Percentiles rank a stretch among this genome's conserved stretches.
These are phyloP conservation scores for Cenchrus americanus DNA, from an alignment of 176 grass and related monocot species.

Conservation along the genomic window DNA sequence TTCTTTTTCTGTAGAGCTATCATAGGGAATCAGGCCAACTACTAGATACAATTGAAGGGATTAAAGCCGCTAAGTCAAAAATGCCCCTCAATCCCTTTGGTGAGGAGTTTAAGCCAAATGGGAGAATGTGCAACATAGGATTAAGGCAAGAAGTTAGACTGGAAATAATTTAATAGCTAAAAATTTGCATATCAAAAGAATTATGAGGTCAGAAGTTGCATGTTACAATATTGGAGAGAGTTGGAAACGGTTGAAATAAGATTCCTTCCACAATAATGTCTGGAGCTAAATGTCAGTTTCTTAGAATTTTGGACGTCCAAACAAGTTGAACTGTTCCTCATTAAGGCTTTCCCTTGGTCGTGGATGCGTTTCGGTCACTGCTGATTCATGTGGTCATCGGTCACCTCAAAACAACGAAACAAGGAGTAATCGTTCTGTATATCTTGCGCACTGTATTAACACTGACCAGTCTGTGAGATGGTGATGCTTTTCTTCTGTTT, in stretches of 20 bases:
- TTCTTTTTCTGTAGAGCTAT: no score
- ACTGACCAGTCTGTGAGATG: neutral
- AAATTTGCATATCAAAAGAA: neutral
- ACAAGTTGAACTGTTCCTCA: conserved; percentile 14
- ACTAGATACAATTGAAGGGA: no score
- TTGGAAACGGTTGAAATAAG: neutral
- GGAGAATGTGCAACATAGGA: no score
- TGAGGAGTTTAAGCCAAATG: no score
- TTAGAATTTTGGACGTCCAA: conserved; percentile 7
- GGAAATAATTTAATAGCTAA: neutral
- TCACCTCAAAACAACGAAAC: neutral
- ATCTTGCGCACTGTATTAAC: neutral
- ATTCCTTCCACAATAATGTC: neutral
- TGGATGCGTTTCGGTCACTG: neutral
- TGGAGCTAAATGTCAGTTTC: neutral
- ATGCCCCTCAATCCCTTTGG: no score
- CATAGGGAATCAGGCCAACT: no score
- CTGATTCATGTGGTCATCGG: neutral
- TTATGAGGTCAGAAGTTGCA: neutral
- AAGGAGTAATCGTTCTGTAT: neutral
- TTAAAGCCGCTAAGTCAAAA: no score
- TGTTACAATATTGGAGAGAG: neutral
- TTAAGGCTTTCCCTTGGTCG: neutral
- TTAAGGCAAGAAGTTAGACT: no score
- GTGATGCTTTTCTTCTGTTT: no score